Percentiles rank a stretch among this genome's conserved stretches.
phyloP scores from a whole-genome alignment of 2,329 filamentous ascomycete species.

The Xylaria sp. region DNA sequence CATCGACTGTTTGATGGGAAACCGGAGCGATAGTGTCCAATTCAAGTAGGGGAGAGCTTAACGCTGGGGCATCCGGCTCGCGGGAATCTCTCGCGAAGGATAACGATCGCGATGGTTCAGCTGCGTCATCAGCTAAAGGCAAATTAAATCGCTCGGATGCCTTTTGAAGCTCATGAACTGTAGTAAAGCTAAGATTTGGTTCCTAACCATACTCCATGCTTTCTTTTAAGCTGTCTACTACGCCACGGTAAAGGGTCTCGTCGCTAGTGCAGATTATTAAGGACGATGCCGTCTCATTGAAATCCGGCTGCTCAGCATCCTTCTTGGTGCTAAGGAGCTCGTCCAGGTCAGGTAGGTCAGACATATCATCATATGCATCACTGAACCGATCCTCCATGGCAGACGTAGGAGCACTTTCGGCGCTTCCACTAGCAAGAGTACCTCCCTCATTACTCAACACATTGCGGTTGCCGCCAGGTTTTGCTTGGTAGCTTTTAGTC shows the following conservation, averaged over 20 bases:
- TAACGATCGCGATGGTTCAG: slow-evolving; percentile 4
- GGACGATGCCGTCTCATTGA: slow-evolving; percentile 11
- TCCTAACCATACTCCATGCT: slow-evolving; percentile 47
- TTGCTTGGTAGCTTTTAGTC: slow-evolving; percentile 28
- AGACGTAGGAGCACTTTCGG: background rate
- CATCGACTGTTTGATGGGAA: background rate
- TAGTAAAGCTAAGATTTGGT: slow-evolving; percentile 50
- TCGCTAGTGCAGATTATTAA: slow-evolving; percentile 31
- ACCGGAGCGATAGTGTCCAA: background rate
- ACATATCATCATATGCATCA: slow-evolving; percentile 31
- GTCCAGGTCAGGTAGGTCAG: slow-evolving; percentile 45
- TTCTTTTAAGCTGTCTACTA: slow-evolving; percentile 45
- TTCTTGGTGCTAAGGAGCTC: slow-evolving; percentile 33
- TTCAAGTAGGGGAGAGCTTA: slow-evolving; percentile 28
- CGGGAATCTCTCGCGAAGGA: background rate
- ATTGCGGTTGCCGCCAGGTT: background rate
- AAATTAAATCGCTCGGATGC: slow-evolving; percentile 45
- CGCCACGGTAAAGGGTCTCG: slow-evolving; percentile 47
- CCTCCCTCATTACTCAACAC: background rate
- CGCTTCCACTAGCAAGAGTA: background rate
- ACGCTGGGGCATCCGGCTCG: background rate
- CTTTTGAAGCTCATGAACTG: slow-evolving; percentile 46
- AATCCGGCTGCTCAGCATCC: background rate
- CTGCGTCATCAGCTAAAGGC: slow-evolving; percentile 22
- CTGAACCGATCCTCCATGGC: slow-evolving; percentile 16